Evolutionary conservation across 495 filamentous ascomycete genomes (phyloP), one percentile per base, ranked within the genome.

Genomic region (Aspergillus conjunctus): DNA sequence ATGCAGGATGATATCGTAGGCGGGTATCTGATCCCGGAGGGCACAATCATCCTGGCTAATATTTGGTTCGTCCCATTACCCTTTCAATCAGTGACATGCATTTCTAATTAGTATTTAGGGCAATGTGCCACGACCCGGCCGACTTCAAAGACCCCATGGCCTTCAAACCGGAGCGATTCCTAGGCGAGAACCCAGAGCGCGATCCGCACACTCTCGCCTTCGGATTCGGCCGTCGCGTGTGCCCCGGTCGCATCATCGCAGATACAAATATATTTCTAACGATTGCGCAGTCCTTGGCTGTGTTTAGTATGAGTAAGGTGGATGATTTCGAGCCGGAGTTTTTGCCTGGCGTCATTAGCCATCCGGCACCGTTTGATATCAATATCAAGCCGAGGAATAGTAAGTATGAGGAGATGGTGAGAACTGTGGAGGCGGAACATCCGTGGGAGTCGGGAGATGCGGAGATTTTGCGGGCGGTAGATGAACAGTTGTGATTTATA

Each of bases 1-100:
- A 70, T 75, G 7, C 68, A 79, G n/a, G 85, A 86, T 51, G 83
- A 87, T 61, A 68, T 74, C 11, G 81, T 77, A 44, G 60, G 77
- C 1, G 83, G 81, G 11, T 83, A 77, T 62, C 68, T 73, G 7
- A 83, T 86, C 48, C 83, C 85, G 9, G 79, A 78, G 59, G 71
- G 74, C 21, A 69, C 83, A 5, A 69, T 70, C 3, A 63, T 85
- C 0, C 54, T 84, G 22, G 66, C 75, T 14, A 82, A 82, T 50
- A 75, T 79, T 49, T 83, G 81, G 80, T 76, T 1, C 8, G 56
- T 60, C 44, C 44, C n/a, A 15, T 10, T 4, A 10, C 44, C 6
- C 5, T 18, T 17, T 1, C 44, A 14, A 14, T 8, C 44, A 18
- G n/a, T n/a, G 8, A 20, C 20, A 17, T 48, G 0, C 20, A 7